phyloP scores from a whole-genome alignment of 2,329 filamentous ascomycete genomes.

The Botrytis elliptica region DNA sequence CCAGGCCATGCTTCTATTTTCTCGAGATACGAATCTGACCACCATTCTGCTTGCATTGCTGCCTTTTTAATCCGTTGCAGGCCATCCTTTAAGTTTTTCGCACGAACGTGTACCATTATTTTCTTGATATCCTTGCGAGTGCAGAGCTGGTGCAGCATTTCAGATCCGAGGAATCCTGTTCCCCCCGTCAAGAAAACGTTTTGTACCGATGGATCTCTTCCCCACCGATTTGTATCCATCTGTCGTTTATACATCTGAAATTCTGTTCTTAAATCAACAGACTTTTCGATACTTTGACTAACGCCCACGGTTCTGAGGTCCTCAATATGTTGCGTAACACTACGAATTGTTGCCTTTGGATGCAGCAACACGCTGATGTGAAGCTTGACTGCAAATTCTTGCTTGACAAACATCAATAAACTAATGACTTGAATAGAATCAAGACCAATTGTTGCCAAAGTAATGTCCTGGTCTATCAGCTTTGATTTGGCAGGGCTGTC shows the following conservation, averaged over 20 bases:
- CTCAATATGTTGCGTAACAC: background rate
- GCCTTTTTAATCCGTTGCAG: conserved; percentile 23
- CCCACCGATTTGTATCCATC: conserved; percentile 1
- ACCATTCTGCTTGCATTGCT: conserved; percentile 30
- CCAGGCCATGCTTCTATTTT: conserved; percentile 49
- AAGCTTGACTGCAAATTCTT: conserved; percentile 19
- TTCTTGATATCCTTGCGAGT: conserved; percentile 19
- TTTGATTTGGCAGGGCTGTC: background rate
- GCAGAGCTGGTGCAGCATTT: conserved; percentile 40
- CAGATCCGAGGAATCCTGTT: conserved; percentile 44
- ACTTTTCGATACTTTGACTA: background rate
- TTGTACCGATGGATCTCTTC: conserved; percentile 8
- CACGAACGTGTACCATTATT: conserved; percentile 32
- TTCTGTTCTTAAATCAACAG: conserved; percentile 15
- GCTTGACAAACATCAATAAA: conserved; percentile 19
- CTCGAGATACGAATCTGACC: conserved; percentile 23
- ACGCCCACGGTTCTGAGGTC: background rate
- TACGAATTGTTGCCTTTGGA: conserved; percentile 19
- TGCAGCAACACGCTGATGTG: conserved; percentile 7
- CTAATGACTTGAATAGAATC: conserved; percentile 21
- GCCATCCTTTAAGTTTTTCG: conserved; percentile 17
- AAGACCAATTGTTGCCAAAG: conserved; percentile 11
- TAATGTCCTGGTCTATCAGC: background rate
- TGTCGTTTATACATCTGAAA: conserved; percentile 18
- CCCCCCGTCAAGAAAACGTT: conserved; percentile 43